phyloP scores from a whole-genome alignment of 2,329 filamentous ascomycete genomes.

The Alternaria metachromatica region DNA sequence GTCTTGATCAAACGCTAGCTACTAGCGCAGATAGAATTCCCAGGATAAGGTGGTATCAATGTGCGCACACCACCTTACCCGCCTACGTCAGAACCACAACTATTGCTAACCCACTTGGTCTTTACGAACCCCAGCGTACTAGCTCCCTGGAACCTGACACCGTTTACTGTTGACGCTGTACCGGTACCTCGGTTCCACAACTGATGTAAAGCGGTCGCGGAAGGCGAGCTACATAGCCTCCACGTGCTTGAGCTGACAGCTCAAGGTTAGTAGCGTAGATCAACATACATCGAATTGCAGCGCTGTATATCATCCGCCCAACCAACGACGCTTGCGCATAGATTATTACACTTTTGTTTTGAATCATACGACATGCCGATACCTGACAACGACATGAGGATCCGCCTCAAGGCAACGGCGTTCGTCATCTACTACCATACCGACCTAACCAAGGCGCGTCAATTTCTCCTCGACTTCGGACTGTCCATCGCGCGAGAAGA shows the following conservation, averaged over 20 bases:
- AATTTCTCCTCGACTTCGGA: conserved; percentile 25
- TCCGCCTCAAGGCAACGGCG: conserved; percentile 2
- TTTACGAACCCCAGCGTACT: background rate
- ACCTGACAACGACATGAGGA: background rate
- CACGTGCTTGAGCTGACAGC: background rate
- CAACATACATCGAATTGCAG: background rate
- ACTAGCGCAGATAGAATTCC: background rate
- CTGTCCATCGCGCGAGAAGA: conserved; percentile 10
- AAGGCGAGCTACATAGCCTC: background rate
- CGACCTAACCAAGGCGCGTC: conserved; percentile 13
- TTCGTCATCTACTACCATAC: conserved; percentile 22
- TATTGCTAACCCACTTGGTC: background rate
- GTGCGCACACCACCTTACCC: background rate
- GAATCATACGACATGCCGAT: conserved; percentile 2
- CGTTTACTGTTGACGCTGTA: background rate
- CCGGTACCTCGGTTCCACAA: background rate
- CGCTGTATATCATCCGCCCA: background rate
- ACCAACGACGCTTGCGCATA: background rate
- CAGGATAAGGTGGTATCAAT: background rate
- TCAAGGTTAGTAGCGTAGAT: background rate
- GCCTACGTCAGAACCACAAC: background rate
- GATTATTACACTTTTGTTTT: background rate
- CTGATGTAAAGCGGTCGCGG: background rate
- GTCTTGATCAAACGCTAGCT: background rate
- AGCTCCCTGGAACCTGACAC: background rate